Evolutionary conservation across 208 protist genomes (phyloP), one percentile per base, ranked within the genome.

Genomic region (Lotmaria passim): DNA sequence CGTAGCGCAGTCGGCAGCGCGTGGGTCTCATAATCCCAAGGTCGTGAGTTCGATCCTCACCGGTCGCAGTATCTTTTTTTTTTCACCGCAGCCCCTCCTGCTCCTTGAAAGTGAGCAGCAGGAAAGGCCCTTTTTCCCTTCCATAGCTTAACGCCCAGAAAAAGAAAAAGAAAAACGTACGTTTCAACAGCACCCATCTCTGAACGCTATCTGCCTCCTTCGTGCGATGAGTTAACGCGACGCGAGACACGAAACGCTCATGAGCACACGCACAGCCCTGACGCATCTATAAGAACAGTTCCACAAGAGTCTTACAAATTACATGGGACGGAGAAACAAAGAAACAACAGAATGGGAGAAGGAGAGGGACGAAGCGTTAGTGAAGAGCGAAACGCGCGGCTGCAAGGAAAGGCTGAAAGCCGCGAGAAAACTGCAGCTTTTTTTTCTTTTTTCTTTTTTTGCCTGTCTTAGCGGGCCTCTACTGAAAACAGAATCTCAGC

Each of bases 11-110:
- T 95, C 92, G 92, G 92, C 90, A 97, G 92, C 92, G 92, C 92
- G 92, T 97, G 87, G 92, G 92, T 94, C 79, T 97, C 92, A 97
- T 97, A 97, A 97, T 91, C 92, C 92, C 87, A 96, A 96, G 92
- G 89, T 95, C 89, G 92, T 96, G 85, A 96, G 92, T 96, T 94
- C 91, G 89, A 96, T 79, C 85, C 87, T 93, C 84, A 81, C 80
- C 75, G 80, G 71, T 82, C 78, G 78, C 78, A 87, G n/a, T 62
- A 55, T 41, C 34, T 87, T 66, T 66, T 56, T 56, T 46, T n/a
- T n/a, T n/a, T n/a, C n/a, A n/a, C n/a, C n/a, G n/a, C n/a, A n/a
- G n/a, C n/a, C n/a, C n/a, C n/a, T n/a, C n/a, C n/a, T n/a, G n/a
- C n/a, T n/a, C n/a, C n/a, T n/a, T n/a, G n/a, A n/a, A n/a, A n/a